Percentiles rank a stretch among this genome's conserved stretches.
Conservation (phyloP, 805 yeast genomes). For the Alloascoidea hylecoeti region DNA sequence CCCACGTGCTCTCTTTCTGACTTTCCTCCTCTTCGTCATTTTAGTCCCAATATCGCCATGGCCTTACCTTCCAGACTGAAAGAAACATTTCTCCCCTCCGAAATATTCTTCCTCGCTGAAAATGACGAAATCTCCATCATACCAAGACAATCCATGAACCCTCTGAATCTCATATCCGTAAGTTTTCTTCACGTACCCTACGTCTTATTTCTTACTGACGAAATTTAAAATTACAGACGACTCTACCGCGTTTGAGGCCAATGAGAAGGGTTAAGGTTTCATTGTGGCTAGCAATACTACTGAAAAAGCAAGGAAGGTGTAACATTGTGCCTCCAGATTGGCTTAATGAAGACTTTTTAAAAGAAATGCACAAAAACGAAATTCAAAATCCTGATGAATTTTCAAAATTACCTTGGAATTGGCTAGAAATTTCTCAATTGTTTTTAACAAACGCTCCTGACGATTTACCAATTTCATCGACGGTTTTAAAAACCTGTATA, state of each 20-base stretch:
- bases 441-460: conserved; percentile 58
- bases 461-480: conserved; percentile 63
- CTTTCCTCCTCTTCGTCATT: too few relatives aligned
- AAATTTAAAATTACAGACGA: conserved; percentile 10
- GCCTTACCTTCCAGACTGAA: conserved; percentile 43
- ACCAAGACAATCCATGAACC: conserved; percentile 63
- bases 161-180: conserved; percentile 53
- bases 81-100: conserved; percentile 55
- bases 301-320: conserved; percentile 79
- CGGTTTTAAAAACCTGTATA: conserved; percentile 50
- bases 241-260: conserved; percentile 48
- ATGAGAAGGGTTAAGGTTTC: conserved; percentile 62
- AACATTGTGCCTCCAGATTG: conserved; percentile 78
- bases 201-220: conserved; percentile 4
- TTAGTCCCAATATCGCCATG: too few relatives aligned
- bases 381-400: conserved; percentile 40
- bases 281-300: conserved; percentile 73
- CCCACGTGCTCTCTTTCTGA: too few relatives aligned
- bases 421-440: conserved; percentile 73
- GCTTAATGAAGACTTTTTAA: conserved; percentile 45
- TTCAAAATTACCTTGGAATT: conserved; percentile 67
- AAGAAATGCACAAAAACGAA: conserved; percentile 54
- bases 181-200: conserved; percentile 11
- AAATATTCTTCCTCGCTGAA: conserved; percentile 76
- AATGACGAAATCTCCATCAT: conserved; percentile 58